A percentile compares a stretch with the other conserved stretches of the same genome.
Evolutionary conservation across 1,284 basidiomycete species (phyloP).

Genomic region (Boletellus deceptivus): DNA sequence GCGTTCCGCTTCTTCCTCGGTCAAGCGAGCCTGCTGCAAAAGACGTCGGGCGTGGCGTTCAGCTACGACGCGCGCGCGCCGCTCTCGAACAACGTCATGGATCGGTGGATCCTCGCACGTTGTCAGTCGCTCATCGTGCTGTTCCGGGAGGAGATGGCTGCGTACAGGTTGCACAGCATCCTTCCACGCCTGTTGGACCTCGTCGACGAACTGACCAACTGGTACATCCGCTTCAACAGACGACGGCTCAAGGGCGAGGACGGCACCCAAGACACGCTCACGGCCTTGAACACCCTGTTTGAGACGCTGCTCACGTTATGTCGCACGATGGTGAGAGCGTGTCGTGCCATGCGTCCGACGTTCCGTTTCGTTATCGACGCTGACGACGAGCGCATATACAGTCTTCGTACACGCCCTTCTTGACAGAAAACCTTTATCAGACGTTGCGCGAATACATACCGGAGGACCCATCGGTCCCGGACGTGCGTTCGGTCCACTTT

Average conservation of each 20-base stretch:
- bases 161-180: constrained; percentile 98
- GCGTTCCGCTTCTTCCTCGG: constrained; percentile 99
- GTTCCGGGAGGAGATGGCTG: constrained; percentile 93
- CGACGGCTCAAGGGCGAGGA: constrained; percentile 95
- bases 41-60: constrained; percentile 79
- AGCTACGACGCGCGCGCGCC: constrained; percentile 84
- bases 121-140: constrained; percentile 95
- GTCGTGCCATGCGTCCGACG: neutral
- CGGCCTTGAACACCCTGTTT: constrained; percentile 94
- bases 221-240: constrained; percentile 99
- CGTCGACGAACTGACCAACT: constrained; percentile 97
- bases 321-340: constrained; percentile 87
- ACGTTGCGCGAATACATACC: constrained; percentile 85
- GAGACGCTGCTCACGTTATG: constrained; percentile 94
- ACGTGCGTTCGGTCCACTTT: constrained; percentile 95
- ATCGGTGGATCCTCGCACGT: constrained; percentile 95
- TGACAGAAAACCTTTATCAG: constrained; percentile 97
- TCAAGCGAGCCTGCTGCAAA: constrained; percentile 89
- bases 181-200: constrained; percentile 92
- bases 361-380: constrained; percentile 2
- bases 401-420: constrained; percentile 98
- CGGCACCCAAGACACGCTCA: constrained; percentile 83
- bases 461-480: constrained; percentile 64
- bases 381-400: constrained; percentile 32
- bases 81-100: constrained; percentile 94